Evolutionary conservation across 805 yeast genomes (phyloP), one percentile per base, ranked within the genome.

Genomic region (Myxozyma monticola): DNA sequence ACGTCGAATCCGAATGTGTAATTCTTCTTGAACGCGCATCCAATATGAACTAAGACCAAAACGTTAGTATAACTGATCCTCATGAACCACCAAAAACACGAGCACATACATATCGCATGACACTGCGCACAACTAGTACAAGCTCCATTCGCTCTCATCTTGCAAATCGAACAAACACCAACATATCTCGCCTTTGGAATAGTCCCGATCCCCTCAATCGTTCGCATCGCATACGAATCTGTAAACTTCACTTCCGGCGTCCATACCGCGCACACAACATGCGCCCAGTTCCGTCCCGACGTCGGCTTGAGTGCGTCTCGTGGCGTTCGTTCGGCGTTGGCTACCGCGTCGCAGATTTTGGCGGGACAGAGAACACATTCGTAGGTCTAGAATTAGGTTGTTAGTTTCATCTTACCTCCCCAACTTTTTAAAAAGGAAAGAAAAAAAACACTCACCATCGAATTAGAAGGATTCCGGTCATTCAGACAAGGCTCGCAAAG

Each of bases 401-500:
- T 37, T 17, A 42, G 31, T 15, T n/a, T 29, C n/a, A n/a, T n/a
- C n/a, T n/a, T n/a, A n/a, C n/a, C n/a, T n/a, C 9, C 43, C n/a
- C 17, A 21, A 21, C 14, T 21, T 2, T 14, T 20, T 6, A 34
- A 21, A 3, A 29, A 4, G 17, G 3, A 14, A 44, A 14, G 1
- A 18, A 15, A 28, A 6, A n/a, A 7, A 7, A 6, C 6, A 20
- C 45, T 17, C 28, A 50, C 46, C 48, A 54, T 47, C 25, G 58
- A 54, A 7, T 42, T 12, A 1, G 76, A 56, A 0, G 93, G 91
- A 53, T 79, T 77, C 44, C 80, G 64, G 42, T 81, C 84, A 62
- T 88, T 87, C 3, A 81, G 73, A 63, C 96, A 89, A 1, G 81
- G 74, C 60, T 88, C 95, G 68, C 96, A 89, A 22, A 75, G 69